Evolutionary conservation across 106 monocot species (phyloP), one percentile per base, ranked within the genome.

Genomic region (Dioscorea alata): DNA sequence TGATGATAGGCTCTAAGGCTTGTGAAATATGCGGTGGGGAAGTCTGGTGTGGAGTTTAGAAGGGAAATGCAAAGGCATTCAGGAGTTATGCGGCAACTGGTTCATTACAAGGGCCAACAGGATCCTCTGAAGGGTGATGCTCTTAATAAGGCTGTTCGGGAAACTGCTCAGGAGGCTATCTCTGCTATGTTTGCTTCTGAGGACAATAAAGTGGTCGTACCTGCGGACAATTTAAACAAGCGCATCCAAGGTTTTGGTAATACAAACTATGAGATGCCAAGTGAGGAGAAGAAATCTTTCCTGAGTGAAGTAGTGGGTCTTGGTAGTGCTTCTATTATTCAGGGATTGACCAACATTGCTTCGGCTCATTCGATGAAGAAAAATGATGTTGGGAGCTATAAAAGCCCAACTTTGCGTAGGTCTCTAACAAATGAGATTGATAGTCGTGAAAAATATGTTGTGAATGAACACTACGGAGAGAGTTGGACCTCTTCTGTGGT

Each of bases 61-160:
- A 87, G 90, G 71, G 93, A 93, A 85, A 93, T 93, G 93, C 99
- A 99, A 60, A 72, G 92, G 58, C 80, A 99, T 71, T 99, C 99
- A 28, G 73, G 78, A 24, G 77, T 73, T n/a, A 68, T 99, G 23
- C 80, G 85, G 3, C 85, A 87, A 73, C 71, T 99, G 48, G 65
- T 90, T 69, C 99, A 99, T 74, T 99, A 90, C 74, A 99, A 87
- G 71, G 99, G 93, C 0, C 79, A 99, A 16, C 81, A 81, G 35
- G 93, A 99, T 79, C 87, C 92, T 12, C 61, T 99, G 28, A 99
- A 90, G 77, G 99, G 93, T 9, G 93, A 99, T 76, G 87, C 99
- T n/a, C 83, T 90, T 12, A 99, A 93, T 70, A 93, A 99, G 66
- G 85, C 90, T 63, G 99, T 99, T 35, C 92, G 99, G 25, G 93